Percentiles rank a stretch among this genome's conserved stretches.
Evolutionary conservation across 371 early-diverging fungal genomes (phyloP).

Genomic region (Rhizopus arrhizus): DNA sequence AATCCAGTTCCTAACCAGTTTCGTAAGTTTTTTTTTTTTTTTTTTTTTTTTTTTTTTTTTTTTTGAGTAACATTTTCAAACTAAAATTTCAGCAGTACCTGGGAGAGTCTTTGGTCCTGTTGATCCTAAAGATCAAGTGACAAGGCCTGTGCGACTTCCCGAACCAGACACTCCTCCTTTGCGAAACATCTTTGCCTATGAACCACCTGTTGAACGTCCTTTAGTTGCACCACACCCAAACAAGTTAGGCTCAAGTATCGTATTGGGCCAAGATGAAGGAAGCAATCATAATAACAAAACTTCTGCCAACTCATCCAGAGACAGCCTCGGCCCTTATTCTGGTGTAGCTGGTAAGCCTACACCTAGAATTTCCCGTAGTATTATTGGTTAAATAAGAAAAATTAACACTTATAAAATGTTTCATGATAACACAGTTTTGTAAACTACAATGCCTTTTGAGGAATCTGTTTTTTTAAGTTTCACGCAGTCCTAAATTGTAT

Average conservation of each 20-base stretch:
- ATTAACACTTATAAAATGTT: neutral
- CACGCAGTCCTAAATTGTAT: too few species aligned
- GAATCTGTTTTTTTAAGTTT: too few species aligned
- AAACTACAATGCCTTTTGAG: too few species aligned
- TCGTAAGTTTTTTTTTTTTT: neutral
- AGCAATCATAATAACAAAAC: neutral
- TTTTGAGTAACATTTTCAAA: neutral
- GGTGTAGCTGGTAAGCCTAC: slow-evolving; percentile 13
- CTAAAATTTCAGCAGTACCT: slow-evolving; percentile 22
- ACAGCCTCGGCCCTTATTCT: neutral
- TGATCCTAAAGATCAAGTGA: slow-evolving; percentile 43
- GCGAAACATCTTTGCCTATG: slow-evolving; percentile 50
- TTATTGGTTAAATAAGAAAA: slow-evolving; percentile 18
- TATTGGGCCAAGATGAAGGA: slow-evolving; percentile 34
- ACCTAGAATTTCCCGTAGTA: slow-evolving; percentile 6
- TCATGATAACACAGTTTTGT: too few species aligned
- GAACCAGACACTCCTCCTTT: slow-evolving; percentile 30
- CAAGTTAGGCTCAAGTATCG: slow-evolving; percentile 33
- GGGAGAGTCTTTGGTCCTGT: slow-evolving; percentile 47
- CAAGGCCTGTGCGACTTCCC: slow-evolving; percentile 25
- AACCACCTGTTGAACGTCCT: slow-evolving; percentile 38
- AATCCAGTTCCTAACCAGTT: neutral
- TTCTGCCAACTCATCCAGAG: neutral
- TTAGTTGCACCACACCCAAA: slow-evolving; percentile 38
- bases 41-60: neutral